Conservation (phyloP, 1,284 basidiomycete genomes). For the Tylopilus sp. region DNA sequence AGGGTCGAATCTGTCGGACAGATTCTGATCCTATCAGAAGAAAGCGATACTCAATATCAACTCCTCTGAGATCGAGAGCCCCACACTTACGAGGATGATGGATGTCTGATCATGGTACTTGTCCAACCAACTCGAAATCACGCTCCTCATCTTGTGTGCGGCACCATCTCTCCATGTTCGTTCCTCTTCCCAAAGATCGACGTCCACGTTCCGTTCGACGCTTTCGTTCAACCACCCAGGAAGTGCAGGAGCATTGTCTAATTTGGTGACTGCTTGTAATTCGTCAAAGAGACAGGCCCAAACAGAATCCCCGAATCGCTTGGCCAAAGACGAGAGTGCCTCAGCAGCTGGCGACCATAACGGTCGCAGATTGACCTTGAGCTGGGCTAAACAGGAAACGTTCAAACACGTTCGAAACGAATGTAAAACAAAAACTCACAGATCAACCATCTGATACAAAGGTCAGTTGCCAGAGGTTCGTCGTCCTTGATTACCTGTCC, state of each 20-base stretch:
- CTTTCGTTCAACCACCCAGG: constrained; percentile 19
- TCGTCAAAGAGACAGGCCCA: constrained; percentile 72
- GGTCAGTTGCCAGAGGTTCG: constrained; percentile 49
- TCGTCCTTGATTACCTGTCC: constrained; percentile 50
- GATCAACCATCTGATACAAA: constrained; percentile 62
- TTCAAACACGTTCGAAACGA: neutral
- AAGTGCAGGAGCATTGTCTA: neutral
- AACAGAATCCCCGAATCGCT: constrained; percentile 59
- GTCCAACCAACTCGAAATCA: constrained; percentile 45
- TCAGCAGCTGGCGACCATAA: constrained; percentile 79
- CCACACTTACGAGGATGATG: constrained; percentile 36
- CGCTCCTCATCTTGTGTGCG: constrained; percentile 54
- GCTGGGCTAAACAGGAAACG: constrained; percentile 54
- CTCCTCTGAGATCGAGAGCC: neutral
- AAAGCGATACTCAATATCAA: neutral
- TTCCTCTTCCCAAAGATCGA: constrained; percentile 60
- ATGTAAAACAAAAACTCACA: constrained; percentile 36
- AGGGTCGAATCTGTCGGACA: constrained; percentile 67
- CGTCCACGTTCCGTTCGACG: constrained; percentile 27
- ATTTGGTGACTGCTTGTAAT: constrained; percentile 37
- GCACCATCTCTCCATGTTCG: constrained; percentile 69
- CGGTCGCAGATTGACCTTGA: constrained; percentile 88
- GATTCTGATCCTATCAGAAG: constrained; percentile 48
- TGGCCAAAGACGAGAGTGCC: constrained; percentile 57
- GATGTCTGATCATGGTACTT: constrained; percentile 23